These are phyloP conservation scores for Posidonia oceanica DNA, from an alignment of 116 monocot genomes.

Conservation along the genomic window DNA sequence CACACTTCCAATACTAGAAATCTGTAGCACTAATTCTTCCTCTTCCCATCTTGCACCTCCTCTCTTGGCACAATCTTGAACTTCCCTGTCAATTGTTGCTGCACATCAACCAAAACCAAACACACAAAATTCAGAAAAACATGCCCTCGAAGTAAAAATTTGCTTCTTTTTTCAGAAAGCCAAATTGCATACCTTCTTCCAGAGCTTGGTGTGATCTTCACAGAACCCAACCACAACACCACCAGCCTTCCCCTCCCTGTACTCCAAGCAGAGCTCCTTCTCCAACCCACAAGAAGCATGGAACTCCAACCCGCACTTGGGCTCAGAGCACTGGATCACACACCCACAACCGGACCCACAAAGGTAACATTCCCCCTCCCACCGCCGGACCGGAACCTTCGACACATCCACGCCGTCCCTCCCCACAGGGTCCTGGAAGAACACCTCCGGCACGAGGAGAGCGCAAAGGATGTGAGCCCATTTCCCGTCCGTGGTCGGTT, in stretches of 20 bases:
- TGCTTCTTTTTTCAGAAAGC: neutral
- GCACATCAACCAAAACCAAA: conserved; percentile 9
- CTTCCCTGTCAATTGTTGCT: conserved; percentile 85
- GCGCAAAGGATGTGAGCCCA: conserved; percentile 85
- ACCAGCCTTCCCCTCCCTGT: conserved; percentile 40
- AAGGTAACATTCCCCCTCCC: conserved; percentile 38
- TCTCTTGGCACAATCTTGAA: conserved; percentile 77
- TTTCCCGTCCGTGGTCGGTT: conserved; percentile 38
- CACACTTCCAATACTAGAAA: neutral
- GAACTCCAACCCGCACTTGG: conserved; percentile 56
- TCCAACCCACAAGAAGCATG: conserved; percentile 73
- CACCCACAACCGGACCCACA: conserved; percentile 46
- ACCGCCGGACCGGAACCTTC: conserved; percentile 31
- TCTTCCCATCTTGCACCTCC: neutral
- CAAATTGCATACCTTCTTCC: conserved; percentile 51
- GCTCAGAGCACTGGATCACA: conserved; percentile 72
- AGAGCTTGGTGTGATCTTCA: conserved; percentile 54
- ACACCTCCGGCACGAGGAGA: conserved; percentile 83
- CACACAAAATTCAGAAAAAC: neutral
- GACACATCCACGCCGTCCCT: conserved; percentile 70
- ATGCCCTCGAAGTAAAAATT: neutral
- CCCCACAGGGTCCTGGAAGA: conserved; percentile 65
- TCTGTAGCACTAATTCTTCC: neutral
- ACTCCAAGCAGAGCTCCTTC: conserved; percentile 57
- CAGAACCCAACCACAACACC: conserved; percentile 73